phyloP scores from a whole-genome alignment of 2,329 filamentous ascomycete genomes.

The Onygenales sp. region DNA sequence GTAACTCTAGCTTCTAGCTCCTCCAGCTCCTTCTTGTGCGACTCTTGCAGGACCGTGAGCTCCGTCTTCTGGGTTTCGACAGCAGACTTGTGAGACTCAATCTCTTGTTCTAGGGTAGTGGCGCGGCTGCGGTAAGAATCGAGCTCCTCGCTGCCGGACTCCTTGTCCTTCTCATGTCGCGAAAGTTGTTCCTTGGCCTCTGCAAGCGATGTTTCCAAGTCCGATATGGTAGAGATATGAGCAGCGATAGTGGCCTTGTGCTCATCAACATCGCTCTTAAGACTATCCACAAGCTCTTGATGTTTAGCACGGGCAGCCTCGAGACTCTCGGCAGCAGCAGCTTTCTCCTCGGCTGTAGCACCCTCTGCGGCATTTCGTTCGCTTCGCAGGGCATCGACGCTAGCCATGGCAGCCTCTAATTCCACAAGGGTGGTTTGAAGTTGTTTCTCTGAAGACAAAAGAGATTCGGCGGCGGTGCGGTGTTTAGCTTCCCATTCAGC shows the following conservation, averaged over 20 bases:
- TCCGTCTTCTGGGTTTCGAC: slow-evolving; percentile 46
- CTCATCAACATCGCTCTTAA: slow-evolving; percentile 69
- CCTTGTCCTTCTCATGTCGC: slow-evolving; percentile 52
- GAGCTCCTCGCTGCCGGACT: slow-evolving; percentile 44
- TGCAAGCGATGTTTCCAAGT: slow-evolving; percentile 64
- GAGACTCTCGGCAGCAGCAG: slow-evolving; percentile 35
- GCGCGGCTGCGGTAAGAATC: slow-evolving; percentile 34
- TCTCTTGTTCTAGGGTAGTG: slow-evolving; percentile 46
- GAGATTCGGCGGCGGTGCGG: slow-evolving; percentile 56
- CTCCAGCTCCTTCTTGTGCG: slow-evolving; percentile 38
- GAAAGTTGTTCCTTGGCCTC: slow-evolving; percentile 59
- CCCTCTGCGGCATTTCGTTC: slow-evolving; percentile 29
- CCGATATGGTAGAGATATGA: slow-evolving; percentile 59
- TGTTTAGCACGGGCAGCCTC: slow-evolving; percentile 48
- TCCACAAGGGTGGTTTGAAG: slow-evolving; percentile 64
- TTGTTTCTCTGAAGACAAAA: slow-evolving; percentile 62
- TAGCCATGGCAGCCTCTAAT: slow-evolving; percentile 57
- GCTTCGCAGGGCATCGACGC: slow-evolving; percentile 38
- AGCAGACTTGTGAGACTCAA: slow-evolving; percentile 46
- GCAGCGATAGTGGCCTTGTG: slow-evolving; percentile 65
- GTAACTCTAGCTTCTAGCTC: slow-evolving; percentile 29
- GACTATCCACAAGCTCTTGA: slow-evolving; percentile 47
- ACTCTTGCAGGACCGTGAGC: slow-evolving; percentile 43
- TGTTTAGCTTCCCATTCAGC: slow-evolving; percentile 65
- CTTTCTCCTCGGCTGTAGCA: slow-evolving; percentile 23